Percentiles rank a stretch among this genome's conserved stretches.
These are phyloP conservation scores for Prunus salicina DNA, from an alignment of 306 rosid species.

Conservation along the genomic window DNA sequence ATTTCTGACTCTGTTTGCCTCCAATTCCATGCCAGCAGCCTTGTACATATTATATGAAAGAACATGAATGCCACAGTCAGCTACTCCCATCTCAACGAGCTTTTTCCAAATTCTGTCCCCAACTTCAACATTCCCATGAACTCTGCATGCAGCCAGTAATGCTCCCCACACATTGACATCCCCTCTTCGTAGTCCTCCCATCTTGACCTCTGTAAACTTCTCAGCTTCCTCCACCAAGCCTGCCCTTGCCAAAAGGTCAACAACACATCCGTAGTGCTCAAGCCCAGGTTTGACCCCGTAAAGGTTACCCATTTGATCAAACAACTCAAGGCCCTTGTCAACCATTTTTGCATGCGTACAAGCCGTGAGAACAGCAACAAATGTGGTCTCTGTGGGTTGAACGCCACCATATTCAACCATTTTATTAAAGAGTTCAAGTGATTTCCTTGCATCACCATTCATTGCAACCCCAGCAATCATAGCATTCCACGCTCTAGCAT, in stretches of 20 bases:
- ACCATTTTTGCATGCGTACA: constrained; percentile 67
- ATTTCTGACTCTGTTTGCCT: constrained; percentile 65
- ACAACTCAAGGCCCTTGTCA: constrained; percentile 50
- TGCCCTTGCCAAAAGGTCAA: constrained; percentile 70
- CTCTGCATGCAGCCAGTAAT: constrained; percentile 67
- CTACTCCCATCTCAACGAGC: constrained; percentile 53
- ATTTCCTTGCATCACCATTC: constrained; percentile 59
- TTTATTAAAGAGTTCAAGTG: constrained; percentile 45
- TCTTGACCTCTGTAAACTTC: constrained; percentile 68
- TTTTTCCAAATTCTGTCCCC: constrained; percentile 63
- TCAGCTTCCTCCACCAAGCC: constrained; percentile 69
- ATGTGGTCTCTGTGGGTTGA: constrained; percentile 55
- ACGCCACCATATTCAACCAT: constrained; percentile 36
- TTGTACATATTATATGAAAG: constrained; percentile 65
- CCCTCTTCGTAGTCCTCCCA: constrained; percentile 55
- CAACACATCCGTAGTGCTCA: constrained; percentile 45
- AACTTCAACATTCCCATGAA: constrained; percentile 52
- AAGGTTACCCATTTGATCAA: constrained; percentile 44
- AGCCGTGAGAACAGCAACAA: constrained; percentile 57
- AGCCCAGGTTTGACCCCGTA: constrained; percentile 28
- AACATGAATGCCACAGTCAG: constrained; percentile 66
- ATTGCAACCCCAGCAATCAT: constrained; percentile 63
- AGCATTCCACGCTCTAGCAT: constrained; percentile 65
- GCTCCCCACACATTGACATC: constrained; percentile 86
- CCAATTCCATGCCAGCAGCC: constrained; percentile 74